These are phyloP conservation scores for Hypoxylon lenormandii DNA, from an alignment of 495 filamentous ascomycete species.

Conservation along the genomic window DNA sequence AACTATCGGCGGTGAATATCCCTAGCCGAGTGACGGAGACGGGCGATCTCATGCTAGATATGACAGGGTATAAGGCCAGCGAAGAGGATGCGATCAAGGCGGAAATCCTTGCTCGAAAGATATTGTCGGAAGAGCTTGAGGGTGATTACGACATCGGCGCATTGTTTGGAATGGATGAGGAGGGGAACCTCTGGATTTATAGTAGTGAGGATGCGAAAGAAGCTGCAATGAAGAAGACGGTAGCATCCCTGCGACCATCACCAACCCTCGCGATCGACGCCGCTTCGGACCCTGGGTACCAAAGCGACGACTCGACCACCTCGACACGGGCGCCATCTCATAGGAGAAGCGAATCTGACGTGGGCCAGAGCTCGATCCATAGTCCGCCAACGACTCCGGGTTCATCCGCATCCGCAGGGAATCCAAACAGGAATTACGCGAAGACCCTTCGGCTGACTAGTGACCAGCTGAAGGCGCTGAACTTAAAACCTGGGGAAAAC, in stretches of 20 bases:
- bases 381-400: conserved; percentile 84
- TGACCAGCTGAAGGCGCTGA: conserved; percentile 88
- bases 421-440: conserved; percentile 86
- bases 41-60: conserved; percentile 98
- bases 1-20: conserved; percentile 89
- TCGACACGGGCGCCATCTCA: conserved; percentile 53
- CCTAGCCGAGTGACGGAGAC: conserved; percentile 88
- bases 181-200: conserved; percentile 98
- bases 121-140: conserved; percentile 92
- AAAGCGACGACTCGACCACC: conserved; percentile 73
- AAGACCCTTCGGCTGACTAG: conserved; percentile 97
- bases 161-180: conserved; percentile 91
- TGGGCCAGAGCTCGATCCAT: conserved; percentile 71
- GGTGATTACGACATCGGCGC: conserved; percentile 96
- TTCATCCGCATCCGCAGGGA: conserved; percentile 64
- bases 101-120: conserved; percentile 92
- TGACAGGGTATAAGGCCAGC: conserved; percentile 94
- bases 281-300: conserved; percentile 91
- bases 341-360: conserved; percentile 73
- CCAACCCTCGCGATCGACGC: conserved; percentile 74
- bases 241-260: conserved; percentile 60
- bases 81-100: conserved; percentile 91
- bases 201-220: conserved; percentile 96
- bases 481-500: conserved; percentile 86
- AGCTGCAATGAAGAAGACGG: conserved; percentile 65